These are phyloP conservation scores for Allium sativum DNA, from an alignment of 106 monocot species.

Conservation along the genomic window DNA sequence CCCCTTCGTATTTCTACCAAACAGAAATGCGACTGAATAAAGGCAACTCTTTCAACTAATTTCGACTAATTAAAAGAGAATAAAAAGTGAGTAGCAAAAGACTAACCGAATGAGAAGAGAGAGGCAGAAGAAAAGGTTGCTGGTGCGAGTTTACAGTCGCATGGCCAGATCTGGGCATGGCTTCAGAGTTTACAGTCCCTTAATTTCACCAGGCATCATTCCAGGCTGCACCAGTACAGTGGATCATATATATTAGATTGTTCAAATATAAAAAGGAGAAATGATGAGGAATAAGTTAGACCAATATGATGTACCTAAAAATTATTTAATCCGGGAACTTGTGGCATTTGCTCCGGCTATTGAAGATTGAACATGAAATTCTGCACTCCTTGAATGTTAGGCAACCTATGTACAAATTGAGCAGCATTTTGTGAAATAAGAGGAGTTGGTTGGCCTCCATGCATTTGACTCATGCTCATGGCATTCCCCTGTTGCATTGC, in stretches of 20 bases:
- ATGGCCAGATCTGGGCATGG: too few relatives aligned
- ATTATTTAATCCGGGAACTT: slow-evolving; percentile 39
- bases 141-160: too few relatives aligned
- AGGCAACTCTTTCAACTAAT: neutral
- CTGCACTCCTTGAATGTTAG: slow-evolving; percentile 37
- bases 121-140: slow-evolving; percentile 23
- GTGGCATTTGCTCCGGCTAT: slow-evolving; percentile 26
- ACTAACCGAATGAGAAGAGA: slow-evolving; percentile 15
- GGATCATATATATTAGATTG: neutral
- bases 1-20: neutral
- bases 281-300: neutral
- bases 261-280: neutral
- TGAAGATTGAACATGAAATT: slow-evolving; percentile 36
- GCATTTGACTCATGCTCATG: slow-evolving; percentile 57
- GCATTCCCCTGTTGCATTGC: slow-evolving; percentile 44
- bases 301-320: slow-evolving; percentile 42
- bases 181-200: too few relatives aligned
- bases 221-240: slow-evolving; percentile 25
- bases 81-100: neutral
- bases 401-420: slow-evolving; percentile 36
- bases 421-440: too few relatives aligned
- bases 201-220: slow-evolving; percentile 28
- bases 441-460: slow-evolving; percentile 13
- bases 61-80: neutral
- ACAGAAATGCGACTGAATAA: neutral